These are phyloP conservation scores for Sabuloglossum arenarium DNA, from an alignment of 495 filamentous ascomycete species.

Conservation along the genomic window DNA sequence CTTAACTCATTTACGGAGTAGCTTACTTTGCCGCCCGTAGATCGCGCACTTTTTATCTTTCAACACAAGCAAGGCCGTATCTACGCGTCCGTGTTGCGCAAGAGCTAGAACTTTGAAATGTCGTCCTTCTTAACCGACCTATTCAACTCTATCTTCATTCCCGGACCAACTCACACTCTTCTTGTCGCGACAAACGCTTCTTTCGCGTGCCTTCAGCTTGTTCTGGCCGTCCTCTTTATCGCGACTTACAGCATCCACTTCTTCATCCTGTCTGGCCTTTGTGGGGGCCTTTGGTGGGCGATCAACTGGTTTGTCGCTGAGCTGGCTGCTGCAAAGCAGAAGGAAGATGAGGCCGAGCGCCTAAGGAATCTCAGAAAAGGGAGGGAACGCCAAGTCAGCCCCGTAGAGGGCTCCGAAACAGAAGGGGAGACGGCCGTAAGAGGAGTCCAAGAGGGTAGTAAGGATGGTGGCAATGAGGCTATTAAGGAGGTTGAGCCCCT, in stretches of 20 bases:
- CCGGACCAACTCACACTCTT: conserved; percentile 71
- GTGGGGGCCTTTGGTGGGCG: conserved; percentile 64
- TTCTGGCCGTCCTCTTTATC: conserved; percentile 55
- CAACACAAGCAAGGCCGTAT: neutral
- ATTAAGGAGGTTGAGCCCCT: conserved; percentile 16
- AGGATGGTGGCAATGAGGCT: conserved; percentile 14
- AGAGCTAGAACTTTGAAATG: conserved; percentile 28
- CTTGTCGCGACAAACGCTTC: conserved; percentile 76
- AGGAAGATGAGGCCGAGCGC: conserved; percentile 40
- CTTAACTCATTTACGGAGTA: neutral
- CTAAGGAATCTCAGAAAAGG: conserved; percentile 18
- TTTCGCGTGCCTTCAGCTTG: conserved; percentile 64
- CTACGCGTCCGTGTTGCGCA: neutral
- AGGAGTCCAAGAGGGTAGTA: conserved; percentile 10
- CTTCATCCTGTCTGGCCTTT: conserved; percentile 52
- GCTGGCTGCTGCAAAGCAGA: conserved; percentile 39
- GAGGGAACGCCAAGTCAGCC: conserved; percentile 16
- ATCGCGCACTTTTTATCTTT: neutral
- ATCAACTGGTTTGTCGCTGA: conserved; percentile 96
- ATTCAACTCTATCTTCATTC: conserved; percentile 80
- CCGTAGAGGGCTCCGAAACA: conserved; percentile 22
- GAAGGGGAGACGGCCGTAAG: conserved; percentile 24
- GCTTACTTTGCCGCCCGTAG: neutral
- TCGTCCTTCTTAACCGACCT: conserved; percentile 61
- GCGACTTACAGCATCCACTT: conserved; percentile 84